Percentiles rank a stretch among this genome's conserved stretches.
phyloP scores from a whole-genome alignment of 2,329 filamentous ascomycete genomes.

The Diaporthe sp. region DNA sequence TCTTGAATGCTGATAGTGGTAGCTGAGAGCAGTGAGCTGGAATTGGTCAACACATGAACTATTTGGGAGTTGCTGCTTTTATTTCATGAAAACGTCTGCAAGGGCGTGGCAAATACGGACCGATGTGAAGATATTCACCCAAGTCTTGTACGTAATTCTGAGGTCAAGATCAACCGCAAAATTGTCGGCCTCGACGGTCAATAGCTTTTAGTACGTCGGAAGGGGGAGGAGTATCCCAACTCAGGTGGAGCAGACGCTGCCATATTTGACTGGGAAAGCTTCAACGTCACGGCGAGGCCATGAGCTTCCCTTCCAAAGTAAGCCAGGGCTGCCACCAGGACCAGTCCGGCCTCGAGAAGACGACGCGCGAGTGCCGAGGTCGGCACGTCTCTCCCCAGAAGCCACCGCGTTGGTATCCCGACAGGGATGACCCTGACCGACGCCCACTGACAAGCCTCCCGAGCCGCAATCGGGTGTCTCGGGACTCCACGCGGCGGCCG shows the following conservation, averaged over 20 bases:
- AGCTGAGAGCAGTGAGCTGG: neutral
- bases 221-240: neutral
- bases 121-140: neutral
- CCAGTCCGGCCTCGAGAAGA: neutral
- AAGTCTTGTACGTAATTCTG: slow-evolving; percentile 2
- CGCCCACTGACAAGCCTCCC: slow-evolving; percentile 4
- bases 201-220: neutral
- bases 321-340: neutral
- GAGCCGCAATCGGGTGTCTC: slow-evolving; percentile 17
- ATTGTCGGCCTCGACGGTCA: no score
- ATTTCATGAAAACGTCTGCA: neutral
- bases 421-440: neutral
- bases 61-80: neutral
- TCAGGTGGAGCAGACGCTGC: neutral
- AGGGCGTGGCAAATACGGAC: neutral
- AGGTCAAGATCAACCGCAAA: slow-evolving; percentile 12
- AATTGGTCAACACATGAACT: neutral
- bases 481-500: slow-evolving; percentile 10
- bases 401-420: neutral
- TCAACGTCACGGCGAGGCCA: neutral
- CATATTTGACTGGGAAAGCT: neutral
- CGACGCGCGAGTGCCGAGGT: slow-evolving; percentile 19
- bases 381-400: neutral
- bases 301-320: neutral
- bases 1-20: neutral